Evolutionary conservation across 345 rosid species (phyloP), one percentile per base, ranked within the genome.

Genomic region (Camelina neglecta): DNA sequence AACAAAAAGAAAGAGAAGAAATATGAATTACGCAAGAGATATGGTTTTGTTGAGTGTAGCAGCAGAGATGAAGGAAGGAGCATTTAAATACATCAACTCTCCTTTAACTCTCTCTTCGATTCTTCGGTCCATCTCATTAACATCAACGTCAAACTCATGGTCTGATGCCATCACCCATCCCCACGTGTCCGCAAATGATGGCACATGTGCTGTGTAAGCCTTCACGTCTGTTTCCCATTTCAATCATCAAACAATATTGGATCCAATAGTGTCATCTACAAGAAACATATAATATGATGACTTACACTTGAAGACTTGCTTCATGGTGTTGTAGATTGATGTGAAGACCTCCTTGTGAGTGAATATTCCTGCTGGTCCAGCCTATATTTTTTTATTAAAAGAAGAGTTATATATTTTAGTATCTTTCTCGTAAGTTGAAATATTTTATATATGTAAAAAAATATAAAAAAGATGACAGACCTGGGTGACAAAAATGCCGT

Each of bases 121-220:
- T 69, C 89, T 86, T 55, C 59, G 62, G 68, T 94, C 98, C 13
- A 94, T 89, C 77, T 91, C 96, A 35, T 83, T 81, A 6, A 87
- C 83, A 24, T 75, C 79, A 29, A 87, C 73, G 3, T 71, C 80
- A 78, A 94, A 84, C 8, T 95, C 96, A 47, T 92, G 81, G 64
- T 94, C 98, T 0, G 98, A 92, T 23, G 97, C 98, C 97, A 94
- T 91, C 47, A 92, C 94, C 98, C 98, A 94, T 73, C 98, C 97
- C 98, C 98, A 94, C 3, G 97, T 94, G 62, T 94, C 97, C 7
- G 98, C 97, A 75, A 91, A 94, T 50, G 98, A 94, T 24, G 98
- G 98, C 15, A 94, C 95, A 29, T 94, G 98, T 69, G 97, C 97
- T 36, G 92, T 89, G 81, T 91, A 94, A 15, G 97, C 91, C 65